A percentile compares a stretch with the other conserved stretches of the same genome.
Conservation (phyloP, 495 filamentous ascomycete species). For the Achaetomiella virescens region DNA sequence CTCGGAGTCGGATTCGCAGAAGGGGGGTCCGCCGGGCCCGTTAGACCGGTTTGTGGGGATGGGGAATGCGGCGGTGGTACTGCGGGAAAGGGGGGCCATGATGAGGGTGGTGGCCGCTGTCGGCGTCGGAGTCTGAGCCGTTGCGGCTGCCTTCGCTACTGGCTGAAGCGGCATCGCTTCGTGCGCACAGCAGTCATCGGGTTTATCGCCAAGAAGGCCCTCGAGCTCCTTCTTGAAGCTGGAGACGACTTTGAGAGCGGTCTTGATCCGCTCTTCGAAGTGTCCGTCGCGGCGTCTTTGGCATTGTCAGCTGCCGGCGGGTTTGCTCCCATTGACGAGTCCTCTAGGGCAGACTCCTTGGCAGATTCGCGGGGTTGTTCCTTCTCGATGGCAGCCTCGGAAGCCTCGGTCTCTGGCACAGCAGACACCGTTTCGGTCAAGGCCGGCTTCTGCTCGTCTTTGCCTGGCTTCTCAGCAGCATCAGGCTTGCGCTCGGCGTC, state of each 20-base stretch:
- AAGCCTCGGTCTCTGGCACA: not conserved
- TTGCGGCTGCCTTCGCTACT: too few species aligned
- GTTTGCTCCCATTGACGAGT: not conserved
- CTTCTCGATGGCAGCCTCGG: too few species aligned
- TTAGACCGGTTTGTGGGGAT: not conserved
- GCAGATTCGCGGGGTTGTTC: too few species aligned
- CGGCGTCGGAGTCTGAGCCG: not conserved
- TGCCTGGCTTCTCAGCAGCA: not conserved
- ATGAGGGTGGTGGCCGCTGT: not conserved
- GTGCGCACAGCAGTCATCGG: not conserved
- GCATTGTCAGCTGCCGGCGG: not conserved
- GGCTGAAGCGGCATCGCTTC: not conserved
- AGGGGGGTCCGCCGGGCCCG: not conserved
- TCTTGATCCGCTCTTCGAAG: conserved; percentile 13
- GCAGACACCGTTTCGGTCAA: not conserved
- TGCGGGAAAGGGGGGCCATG: not conserved
- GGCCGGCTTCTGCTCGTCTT: not conserved
- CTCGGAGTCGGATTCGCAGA: not conserved
- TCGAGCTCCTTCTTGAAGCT: conserved; percentile 22
- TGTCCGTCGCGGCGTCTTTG: too few species aligned
- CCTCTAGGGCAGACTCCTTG: not conserved
- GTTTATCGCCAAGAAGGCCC: conserved; percentile 7
- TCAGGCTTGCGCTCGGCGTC: not conserved
- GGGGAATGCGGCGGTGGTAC: not conserved
- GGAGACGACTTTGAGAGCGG: conserved; percentile 12